These are phyloP conservation scores for Isabelozyma gotoi DNA, from an alignment of 805 yeast genomes.

Conservation along the genomic window DNA sequence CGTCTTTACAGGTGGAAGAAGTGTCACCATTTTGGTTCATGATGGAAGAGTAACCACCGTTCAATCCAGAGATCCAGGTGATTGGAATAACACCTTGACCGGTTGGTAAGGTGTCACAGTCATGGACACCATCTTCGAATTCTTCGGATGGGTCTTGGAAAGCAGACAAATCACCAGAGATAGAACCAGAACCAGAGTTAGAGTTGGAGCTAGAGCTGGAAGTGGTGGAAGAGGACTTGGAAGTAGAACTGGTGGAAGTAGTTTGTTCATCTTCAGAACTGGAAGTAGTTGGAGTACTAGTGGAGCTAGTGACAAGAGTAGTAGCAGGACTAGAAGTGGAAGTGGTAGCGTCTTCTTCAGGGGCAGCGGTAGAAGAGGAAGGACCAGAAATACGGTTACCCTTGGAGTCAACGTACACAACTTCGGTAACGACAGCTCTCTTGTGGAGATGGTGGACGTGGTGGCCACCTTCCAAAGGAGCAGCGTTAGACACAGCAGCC, in stretches of 20 bases:
- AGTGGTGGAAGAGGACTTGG: slow-evolving; percentile 24
- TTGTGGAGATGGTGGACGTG: slow-evolving; percentile 36
- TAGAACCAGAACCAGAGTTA: slow-evolving; percentile 23
- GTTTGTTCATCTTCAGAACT: slow-evolving; percentile 7
- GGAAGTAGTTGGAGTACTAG: slow-evolving; percentile 21
- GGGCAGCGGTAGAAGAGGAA: slow-evolving; percentile 10
- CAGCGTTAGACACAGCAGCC: slow-evolving; percentile 28
- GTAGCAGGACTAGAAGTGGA: slow-evolving; percentile 15
- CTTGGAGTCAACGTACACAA: slow-evolving; percentile 31
- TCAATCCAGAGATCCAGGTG: slow-evolving; percentile 24
- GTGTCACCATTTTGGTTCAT: slow-evolving; percentile 51
- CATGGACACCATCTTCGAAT: slow-evolving; percentile 69
- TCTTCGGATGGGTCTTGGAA: slow-evolving; percentile 49
- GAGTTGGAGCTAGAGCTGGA: slow-evolving; percentile 11
- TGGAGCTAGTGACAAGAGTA: slow-evolving; percentile 11
- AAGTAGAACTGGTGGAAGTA: slow-evolving; percentile 21
- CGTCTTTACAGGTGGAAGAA: slow-evolving; percentile 54
- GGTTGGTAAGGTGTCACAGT: slow-evolving; percentile 71
- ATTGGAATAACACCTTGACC: slow-evolving; percentile 70
- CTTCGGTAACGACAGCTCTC: slow-evolving; percentile 40
- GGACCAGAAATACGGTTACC: slow-evolving; percentile 37
- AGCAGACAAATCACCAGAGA: slow-evolving; percentile 53
- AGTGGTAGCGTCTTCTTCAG: slow-evolving; percentile 9
- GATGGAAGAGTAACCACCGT: slow-evolving; percentile 45
- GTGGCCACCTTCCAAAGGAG: slow-evolving; percentile 33